Evolutionary conservation across 176 grass and related monocot species (phyloP), one percentile per base, ranked within the genome.

Genomic region (Cenchrus fungigraminus): DNA sequence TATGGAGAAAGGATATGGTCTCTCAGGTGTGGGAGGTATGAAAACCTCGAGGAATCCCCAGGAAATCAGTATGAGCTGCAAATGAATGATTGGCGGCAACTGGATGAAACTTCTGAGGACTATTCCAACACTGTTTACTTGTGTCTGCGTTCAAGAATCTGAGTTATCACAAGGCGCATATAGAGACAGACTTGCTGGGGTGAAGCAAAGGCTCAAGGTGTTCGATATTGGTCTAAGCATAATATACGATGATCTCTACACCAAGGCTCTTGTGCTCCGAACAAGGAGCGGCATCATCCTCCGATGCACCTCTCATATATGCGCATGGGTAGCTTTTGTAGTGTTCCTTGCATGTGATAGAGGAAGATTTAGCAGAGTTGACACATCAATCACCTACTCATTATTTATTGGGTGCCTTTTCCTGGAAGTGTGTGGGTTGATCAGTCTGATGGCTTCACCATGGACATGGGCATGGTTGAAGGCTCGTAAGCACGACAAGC

Each of bases 201-300:
- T 46, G 4, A 50, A 12, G 8, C 12, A 47, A n/a, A 6, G 20
- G 50, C 1, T 12, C 34, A 82, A 83, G 42, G 0, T 51, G 2
- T 17, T 84, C 17, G 57, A 65, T 31, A 34, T 75, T 43, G 6
- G 42, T 2, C 59, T 76, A 55, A 47, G 28, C 17, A 0, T 84
- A 1, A 51, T 84, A 1, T 84, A 84, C 3, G 19, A 43, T 28
- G 71, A 84, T 75, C 2, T 84, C 6, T 84, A 84, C 32, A 84
- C 71, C 3, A 84, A 66, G 71, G 82, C 44, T 15, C 8, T 16
- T 14, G 25, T 71, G 3, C 83, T 86, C 16, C 31, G 16, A 3
- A 79, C 11, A 16, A 10, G 16, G 28, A 2, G 4, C 6, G 28
- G 65, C 2, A 6, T 60, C 5, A 6, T 62, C 7, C 16, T 71